Evolutionary conservation across 495 filamentous ascomycete genomes (phyloP).

Genomic region (Lasiosphaeriaceae sp.): DNA sequence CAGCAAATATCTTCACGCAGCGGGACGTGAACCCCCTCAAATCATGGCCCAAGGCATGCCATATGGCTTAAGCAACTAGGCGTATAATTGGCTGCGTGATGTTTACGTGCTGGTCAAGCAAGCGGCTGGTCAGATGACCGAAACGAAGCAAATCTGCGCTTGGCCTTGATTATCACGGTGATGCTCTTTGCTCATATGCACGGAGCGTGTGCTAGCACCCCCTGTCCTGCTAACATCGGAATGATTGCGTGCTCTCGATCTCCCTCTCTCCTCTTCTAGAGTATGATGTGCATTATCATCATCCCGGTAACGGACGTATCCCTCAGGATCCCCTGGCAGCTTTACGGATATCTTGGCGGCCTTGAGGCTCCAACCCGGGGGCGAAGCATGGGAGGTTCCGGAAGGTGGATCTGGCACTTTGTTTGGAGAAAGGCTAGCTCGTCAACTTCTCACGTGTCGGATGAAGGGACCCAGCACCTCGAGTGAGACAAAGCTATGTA

Average conservation of each 20-base stretch:
- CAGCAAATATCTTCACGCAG: background rate
- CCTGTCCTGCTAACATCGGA: too few species aligned
- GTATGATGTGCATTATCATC: background rate
- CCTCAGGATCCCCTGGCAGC: constrained; percentile 8
- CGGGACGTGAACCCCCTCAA: background rate
- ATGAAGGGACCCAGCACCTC: constrained; percentile 12
- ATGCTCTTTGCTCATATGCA: too few species aligned
- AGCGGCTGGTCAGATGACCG: background rate
- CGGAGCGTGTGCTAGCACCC: too few species aligned
- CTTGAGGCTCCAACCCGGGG: constrained; percentile 7
- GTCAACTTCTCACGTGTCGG: constrained; percentile 24
- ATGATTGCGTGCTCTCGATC: too few species aligned
- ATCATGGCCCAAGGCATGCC: background rate
- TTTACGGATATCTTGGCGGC: constrained; percentile 5
- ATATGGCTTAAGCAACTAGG: background rate
- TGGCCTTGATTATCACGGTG: too few species aligned
- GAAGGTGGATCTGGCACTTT: constrained; percentile 4
- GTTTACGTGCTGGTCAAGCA: background rate
- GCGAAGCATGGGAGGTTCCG: constrained; percentile 11
- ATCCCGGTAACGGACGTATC: constrained; percentile 19
- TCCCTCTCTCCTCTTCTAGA: background rate
- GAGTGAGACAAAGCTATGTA: constrained; percentile 24
- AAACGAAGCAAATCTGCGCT: background rate
- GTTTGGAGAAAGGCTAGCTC: constrained; percentile 6
- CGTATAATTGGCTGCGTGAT: background rate